Conservation (phyloP, 164 flowering plant species). For the Aristolochia californica region DNA sequence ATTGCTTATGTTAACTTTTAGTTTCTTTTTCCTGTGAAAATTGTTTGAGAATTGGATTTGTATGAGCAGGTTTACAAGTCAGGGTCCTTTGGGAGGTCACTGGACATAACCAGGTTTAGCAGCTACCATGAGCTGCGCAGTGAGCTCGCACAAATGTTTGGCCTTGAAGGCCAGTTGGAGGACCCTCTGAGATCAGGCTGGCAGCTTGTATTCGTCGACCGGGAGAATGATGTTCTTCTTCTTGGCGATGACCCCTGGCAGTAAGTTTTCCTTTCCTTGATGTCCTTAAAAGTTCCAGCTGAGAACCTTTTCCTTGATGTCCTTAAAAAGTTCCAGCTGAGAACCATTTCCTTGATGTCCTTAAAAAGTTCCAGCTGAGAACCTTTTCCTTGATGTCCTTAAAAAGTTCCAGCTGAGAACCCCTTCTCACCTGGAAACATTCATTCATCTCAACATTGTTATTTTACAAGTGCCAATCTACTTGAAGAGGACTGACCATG, state of each 20-base stretch:
- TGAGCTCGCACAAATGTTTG: conserved; percentile 89
- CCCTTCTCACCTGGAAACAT: too few relatives aligned
- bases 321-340: too few relatives aligned
- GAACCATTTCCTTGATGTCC: too few relatives aligned
- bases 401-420: too few relatives aligned
- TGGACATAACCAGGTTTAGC: conserved; percentile 82
- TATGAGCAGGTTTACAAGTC: conserved; percentile 66
- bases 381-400: too few relatives aligned
- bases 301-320: too few relatives aligned
- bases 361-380: too few relatives aligned
- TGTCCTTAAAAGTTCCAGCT: neutral
- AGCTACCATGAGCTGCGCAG: conserved; percentile 87
- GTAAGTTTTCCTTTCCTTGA: conserved; percentile 40
- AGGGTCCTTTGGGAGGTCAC: conserved; percentile 88
- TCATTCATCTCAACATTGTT: too few relatives aligned
- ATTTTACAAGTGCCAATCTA: neutral
- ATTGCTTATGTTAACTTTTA: neutral
- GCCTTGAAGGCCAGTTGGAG: conserved; percentile 93
- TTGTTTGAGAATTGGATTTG: neutral
- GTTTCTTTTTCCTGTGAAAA: neutral
- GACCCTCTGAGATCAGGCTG: conserved; percentile 99
- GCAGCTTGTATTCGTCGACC: conserved; percentile 99
- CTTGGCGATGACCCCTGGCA: conserved; percentile 99
- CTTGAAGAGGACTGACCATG: neutral
- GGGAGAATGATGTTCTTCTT: conserved; percentile 97